Base-by-base conservation (phyloP, 2,329 filamentous ascomycete species). In the Claviceps monticola region DNA sequence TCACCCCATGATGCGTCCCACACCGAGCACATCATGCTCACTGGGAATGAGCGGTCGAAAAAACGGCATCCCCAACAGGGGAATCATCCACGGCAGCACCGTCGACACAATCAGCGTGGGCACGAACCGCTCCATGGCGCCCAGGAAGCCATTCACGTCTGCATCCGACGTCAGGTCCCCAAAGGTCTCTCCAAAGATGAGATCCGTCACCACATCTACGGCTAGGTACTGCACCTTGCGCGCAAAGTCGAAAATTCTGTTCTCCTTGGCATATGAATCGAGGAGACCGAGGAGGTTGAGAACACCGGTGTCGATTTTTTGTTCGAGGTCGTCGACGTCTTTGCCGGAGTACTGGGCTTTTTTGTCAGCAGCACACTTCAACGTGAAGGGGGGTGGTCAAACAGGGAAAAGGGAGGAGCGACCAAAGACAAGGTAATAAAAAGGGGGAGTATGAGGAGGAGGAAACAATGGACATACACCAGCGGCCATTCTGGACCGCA, bases 141-240 rank as follows among this genome's bases (percentile, higher is more conserved):
- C 61, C 49, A 77, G 70, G 57, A 75, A 77, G 49, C 68, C 68
- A 56, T 71, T 73, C 0, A 72, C 65, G 54, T 79, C 75, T 3
- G 64, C 60, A 56, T 79, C 72, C 5, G 65, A 57, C n/a, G 68
- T 66, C 0, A 78, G 57, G 55, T 72, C 74, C 13, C 75, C 74
- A 54, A 78, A 76, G 0, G 69, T 60, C 48, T 72, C 58, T 11
- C 76, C 77, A 45, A 79, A 74, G 0, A 73, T 73, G 4, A 81
- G 59, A 44, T 71, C 69, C 37, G 70, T 74, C 55, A 82, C 77
- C 41, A 78, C 71, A 53, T 81, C 78, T 4, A 80, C 63, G 0
- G 75, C 76, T 51, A 80, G 73, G 63, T 69, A 79, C 43, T 76
- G 73, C 3, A 70, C 67, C 54, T 75, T 74, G 68, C 71, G 49